Percentiles rank a stretch among this genome's conserved stretches.
These are phyloP conservation scores for Musa beccarii DNA, from an alignment of 176 grass and related monocot species.

Conservation along the genomic window DNA sequence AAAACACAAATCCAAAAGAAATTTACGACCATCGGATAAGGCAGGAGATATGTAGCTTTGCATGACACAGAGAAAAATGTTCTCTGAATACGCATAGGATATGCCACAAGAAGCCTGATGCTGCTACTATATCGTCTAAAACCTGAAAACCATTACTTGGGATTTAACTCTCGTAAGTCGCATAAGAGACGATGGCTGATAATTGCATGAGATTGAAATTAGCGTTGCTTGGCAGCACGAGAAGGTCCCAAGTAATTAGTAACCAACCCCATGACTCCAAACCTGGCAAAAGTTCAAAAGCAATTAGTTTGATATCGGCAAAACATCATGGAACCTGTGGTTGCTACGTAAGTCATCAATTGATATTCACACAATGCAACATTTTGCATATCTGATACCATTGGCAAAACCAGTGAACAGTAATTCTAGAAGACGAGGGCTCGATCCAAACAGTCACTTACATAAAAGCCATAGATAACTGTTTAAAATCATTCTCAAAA, in stretches of 20 bases:
- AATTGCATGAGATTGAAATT: neutral
- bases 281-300: slow-evolving; percentile 35
- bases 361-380: no score
- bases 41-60: neutral
- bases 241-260: slow-evolving; percentile 78
- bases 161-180: neutral
- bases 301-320: slow-evolving; percentile 10
- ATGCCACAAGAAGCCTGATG: neutral
- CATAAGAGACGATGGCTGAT: neutral
- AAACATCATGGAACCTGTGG: neutral
- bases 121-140: neutral
- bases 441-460: slow-evolving; percentile 24
- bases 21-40: no score
- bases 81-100: neutral
- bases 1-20: no score
- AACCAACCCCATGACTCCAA: slow-evolving; percentile 88
- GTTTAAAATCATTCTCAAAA: slow-evolving; percentile 92
- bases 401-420: no score
- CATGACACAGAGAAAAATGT: neutral
- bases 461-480: slow-evolving; percentile 98
- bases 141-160: neutral
- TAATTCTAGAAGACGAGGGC: neutral
- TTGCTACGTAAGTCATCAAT: neutral
- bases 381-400: no score
- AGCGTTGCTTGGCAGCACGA: slow-evolving; percentile 47